phyloP scores from a whole-genome alignment of 768 basidiomycete species.

The Podaxis carcinomalis region DNA sequence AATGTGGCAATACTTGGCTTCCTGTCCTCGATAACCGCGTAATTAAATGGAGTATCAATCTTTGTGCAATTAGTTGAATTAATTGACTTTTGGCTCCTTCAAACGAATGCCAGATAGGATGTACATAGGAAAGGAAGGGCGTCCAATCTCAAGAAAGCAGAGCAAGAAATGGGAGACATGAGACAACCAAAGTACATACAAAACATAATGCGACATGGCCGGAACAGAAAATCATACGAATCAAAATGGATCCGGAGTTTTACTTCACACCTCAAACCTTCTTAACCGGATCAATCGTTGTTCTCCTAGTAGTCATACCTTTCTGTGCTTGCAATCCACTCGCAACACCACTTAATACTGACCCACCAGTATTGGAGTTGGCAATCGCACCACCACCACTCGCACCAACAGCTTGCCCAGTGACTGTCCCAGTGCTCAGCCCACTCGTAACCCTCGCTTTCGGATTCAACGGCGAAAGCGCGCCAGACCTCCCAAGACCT shows the following conservation, averaged over 20 bases:
- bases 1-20: background rate
- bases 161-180: background rate
- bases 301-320: constrained; percentile 15
- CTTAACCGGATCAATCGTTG: constrained; percentile 27
- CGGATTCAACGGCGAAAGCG: constrained; percentile 73
- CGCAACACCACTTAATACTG: background rate
- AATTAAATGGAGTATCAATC: too few species aligned
- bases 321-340: constrained; percentile 27
- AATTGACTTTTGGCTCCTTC: background rate
- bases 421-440: constrained; percentile 22
- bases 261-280: constrained; percentile 14
- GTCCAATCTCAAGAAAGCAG: background rate
- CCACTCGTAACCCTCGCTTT: constrained; percentile 51
- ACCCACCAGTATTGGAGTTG: constrained; percentile 8
- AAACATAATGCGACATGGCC: background rate
- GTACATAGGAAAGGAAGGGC: background rate
- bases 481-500: constrained; percentile 35
- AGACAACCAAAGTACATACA: background rate
- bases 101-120: background rate
- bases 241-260: background rate
- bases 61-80: background rate
- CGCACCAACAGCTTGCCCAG: constrained; percentile 10
- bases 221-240: background rate
- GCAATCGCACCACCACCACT: constrained; percentile 2
- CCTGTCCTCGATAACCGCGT: background rate